These are phyloP conservation scores for Colletotrichum paranaense DNA, from an alignment of 2,329 filamentous ascomycete genomes.

Conservation along the genomic window DNA sequence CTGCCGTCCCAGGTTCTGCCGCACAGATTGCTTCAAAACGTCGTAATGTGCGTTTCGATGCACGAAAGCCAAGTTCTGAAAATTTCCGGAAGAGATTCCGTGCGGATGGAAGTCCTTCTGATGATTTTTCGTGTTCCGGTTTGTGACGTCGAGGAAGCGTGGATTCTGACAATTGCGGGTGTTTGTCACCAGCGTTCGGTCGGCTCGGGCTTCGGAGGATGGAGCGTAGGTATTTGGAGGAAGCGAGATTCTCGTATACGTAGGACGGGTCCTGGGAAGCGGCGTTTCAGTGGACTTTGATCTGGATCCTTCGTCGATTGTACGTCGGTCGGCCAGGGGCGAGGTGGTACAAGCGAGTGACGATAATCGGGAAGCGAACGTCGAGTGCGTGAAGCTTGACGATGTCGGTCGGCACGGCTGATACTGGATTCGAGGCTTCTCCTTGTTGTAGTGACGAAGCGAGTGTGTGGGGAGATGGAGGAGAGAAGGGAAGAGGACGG, in stretches of 20 bases:
- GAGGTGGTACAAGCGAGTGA: neutral
- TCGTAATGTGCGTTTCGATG: slow-evolving; percentile 3
- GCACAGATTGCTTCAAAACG: slow-evolving; percentile 18
- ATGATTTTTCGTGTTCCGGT: neutral
- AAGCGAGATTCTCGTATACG: slow-evolving; percentile 30
- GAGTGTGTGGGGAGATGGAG: slow-evolving; percentile 7
- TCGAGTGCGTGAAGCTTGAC: neutral
- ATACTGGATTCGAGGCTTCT: neutral
- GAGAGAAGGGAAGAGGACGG: neutral
- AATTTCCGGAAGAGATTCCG: neutral
- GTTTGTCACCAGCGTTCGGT: slow-evolving; percentile 5
- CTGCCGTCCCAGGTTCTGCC: slow-evolving; percentile 32
- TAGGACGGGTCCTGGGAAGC: neutral
- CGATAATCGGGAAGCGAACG: neutral
- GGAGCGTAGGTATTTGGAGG: neutral
- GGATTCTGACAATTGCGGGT: neutral
- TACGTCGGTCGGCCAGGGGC: neutral
- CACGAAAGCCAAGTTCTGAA: slow-evolving; percentile 12
- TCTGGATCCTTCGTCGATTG: neutral
- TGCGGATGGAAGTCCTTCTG: neutral
- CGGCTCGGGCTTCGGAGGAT: slow-evolving; percentile 6
- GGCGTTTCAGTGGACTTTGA: neutral
- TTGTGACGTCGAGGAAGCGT: neutral
- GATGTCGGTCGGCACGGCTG: neutral
- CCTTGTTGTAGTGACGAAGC: slow-evolving; percentile 23